phyloP scores from a whole-genome alignment of 495 filamentous ascomycete genomes.

The Penicillium steckii region DNA sequence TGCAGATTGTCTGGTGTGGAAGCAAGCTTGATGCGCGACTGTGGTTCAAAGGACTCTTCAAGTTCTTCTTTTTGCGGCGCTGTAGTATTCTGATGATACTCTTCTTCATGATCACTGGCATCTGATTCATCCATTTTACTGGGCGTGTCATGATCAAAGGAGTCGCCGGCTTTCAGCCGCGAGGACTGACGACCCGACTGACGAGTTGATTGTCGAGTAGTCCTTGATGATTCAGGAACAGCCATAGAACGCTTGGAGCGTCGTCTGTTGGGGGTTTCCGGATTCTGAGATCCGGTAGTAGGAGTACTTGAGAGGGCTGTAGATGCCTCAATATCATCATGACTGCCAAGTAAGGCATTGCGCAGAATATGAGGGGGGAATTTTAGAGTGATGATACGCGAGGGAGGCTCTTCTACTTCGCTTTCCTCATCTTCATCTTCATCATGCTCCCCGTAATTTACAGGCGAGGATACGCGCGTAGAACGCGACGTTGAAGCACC shows the following conservation, averaged over 20 bases:
- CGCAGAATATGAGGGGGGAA: constrained; percentile 6
- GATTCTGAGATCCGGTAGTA: constrained; percentile 14
- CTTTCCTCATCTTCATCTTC: not conserved
- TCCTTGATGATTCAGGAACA: constrained; percentile 39
- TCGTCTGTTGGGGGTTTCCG: constrained; percentile 18
- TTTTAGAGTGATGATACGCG: constrained; percentile 21
- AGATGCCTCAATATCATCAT: constrained; percentile 2
- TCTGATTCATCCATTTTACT: constrained; percentile 15
- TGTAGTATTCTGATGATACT: not conserved
- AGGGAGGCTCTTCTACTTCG: constrained; percentile 3
- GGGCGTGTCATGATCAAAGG: constrained; percentile 17
- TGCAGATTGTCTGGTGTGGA: not conserved
- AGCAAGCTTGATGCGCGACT: constrained; percentile 1
- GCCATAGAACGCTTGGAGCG: constrained; percentile 20
- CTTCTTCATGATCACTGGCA: not conserved
- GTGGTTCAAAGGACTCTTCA: constrained; percentile 4
- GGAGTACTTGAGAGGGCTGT: constrained; percentile 12
- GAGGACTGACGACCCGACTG: constrained; percentile 34
- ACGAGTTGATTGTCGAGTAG: constrained; percentile 38
- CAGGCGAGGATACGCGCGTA: not conserved
- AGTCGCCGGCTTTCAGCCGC: constrained; percentile 26
- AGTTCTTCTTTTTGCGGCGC: not conserved
- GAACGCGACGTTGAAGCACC: constrained; percentile 4
- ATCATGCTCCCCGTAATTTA: not conserved
- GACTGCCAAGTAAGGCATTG: not conserved